Conservation (phyloP, 169 alveolate species). For the Plasmodium cynomolgi region DNA sequence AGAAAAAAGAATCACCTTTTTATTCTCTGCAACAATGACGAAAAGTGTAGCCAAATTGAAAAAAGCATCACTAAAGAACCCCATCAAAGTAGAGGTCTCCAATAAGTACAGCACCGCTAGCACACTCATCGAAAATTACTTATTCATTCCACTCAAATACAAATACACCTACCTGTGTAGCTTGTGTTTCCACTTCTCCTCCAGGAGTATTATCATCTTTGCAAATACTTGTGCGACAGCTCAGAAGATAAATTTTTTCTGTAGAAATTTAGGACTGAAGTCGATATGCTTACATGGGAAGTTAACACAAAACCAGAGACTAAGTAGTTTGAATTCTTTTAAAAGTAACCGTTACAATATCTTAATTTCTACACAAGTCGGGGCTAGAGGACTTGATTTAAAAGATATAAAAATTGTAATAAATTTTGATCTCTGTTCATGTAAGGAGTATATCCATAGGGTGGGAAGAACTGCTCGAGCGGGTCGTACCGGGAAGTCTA, state of each 20-base stretch:
- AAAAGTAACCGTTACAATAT: slow-evolving; percentile 88
- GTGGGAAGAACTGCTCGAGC: slow-evolving; percentile 99
- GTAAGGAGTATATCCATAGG: slow-evolving; percentile 97
- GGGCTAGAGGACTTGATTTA: slow-evolving; percentile 99
- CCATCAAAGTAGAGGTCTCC: slow-evolving; percentile 91
- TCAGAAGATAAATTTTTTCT: slow-evolving; percentile 89
- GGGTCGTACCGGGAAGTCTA: slow-evolving; percentile 97
- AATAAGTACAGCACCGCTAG: slow-evolving; percentile 94
- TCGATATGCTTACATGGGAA: slow-evolving; percentile 97
- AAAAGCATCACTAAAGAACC: slow-evolving; percentile 96
- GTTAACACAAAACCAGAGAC: slow-evolving; percentile 95
- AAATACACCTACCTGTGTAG: slow-evolving; percentile 94
- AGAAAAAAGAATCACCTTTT: slow-evolving; percentile 94
- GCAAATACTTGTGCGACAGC: slow-evolving; percentile 94
- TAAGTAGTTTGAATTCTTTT: slow-evolving; percentile 94
- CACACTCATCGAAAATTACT: slow-evolving; percentile 92
- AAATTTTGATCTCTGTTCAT: slow-evolving; percentile 97
- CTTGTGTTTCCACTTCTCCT: slow-evolving; percentile 82
- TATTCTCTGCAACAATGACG: slow-evolving; percentile 99
- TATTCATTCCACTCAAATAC: slow-evolving; percentile 94
- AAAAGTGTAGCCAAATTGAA: slow-evolving; percentile 96
- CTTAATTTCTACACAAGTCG: slow-evolving; percentile 99
- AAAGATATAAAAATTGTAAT: slow-evolving; percentile 97
- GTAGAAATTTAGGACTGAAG: slow-evolving; percentile 91
- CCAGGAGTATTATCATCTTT: slow-evolving; percentile 91